phyloP scores from a whole-genome alignment of 2,329 filamentous ascomycete genomes.

The Monilinia aucupariae region DNA sequence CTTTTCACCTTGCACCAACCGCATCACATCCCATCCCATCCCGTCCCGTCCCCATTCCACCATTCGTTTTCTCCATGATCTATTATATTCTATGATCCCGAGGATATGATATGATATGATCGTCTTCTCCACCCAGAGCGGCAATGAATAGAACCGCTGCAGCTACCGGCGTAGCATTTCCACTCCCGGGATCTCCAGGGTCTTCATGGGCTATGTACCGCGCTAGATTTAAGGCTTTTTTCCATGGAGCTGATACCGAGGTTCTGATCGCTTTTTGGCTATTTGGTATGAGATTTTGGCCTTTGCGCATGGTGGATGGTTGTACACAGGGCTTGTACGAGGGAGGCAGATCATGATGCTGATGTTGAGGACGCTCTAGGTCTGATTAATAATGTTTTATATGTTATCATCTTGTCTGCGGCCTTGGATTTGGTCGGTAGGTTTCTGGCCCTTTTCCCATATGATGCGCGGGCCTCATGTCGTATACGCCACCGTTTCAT shows the following conservation, averaged over 20 bases:
- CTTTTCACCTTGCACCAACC: too few relatives aligned
- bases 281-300: slow-evolving; percentile 59
- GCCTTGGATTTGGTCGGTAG: slow-evolving; percentile 82
- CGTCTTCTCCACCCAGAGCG: not conserved
- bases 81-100: not conserved
- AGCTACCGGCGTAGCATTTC: slow-evolving; percentile 40
- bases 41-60: not conserved
- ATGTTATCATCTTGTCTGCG: slow-evolving; percentile 92
- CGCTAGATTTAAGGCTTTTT: slow-evolving; percentile 56
- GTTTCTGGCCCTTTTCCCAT: not conserved
- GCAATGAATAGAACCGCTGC: slow-evolving; percentile 28
- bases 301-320: not conserved
- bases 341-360: not conserved
- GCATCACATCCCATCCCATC: too few relatives aligned
- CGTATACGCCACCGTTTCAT: not conserved
- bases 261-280: slow-evolving; percentile 86
- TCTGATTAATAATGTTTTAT: slow-evolving; percentile 94
- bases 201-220: slow-evolving; percentile 71
- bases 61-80: not conserved
- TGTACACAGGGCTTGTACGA: not conserved
- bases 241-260: slow-evolving; percentile 62
- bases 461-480: not conserved
- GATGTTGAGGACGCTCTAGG: slow-evolving; percentile 45
- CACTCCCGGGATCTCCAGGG: slow-evolving; percentile 52
- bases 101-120: not conserved